Base-by-base conservation (phyloP, 441 rosid species). In the Pelargonium cotyledonis region DNA sequence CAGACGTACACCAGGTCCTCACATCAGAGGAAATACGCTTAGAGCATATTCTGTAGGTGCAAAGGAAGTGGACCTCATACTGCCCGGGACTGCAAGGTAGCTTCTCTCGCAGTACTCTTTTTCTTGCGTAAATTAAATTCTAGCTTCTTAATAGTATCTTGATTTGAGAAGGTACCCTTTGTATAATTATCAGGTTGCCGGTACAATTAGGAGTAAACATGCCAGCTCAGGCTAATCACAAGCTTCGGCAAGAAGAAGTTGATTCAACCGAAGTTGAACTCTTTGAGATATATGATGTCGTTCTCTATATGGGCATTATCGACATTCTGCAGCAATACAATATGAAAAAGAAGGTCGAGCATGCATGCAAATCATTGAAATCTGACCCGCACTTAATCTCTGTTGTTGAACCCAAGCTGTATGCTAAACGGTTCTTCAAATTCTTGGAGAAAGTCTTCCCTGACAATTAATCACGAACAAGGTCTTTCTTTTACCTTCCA, bases 131-230 rank as follows among this genome's bases (percentile, higher is more conserved):
- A n/a, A 53, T 16, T 1, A 10, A 53, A 49, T 31, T 31, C 0
- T 31, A 31, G 35, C 35, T 31, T 31, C 35, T 1, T 31, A 31
- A 31, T 31, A 31, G 35, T 31, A 31, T 31, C 35, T 31, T 31
- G 35, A 31, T 31, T 31, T 31, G 35, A 31, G 35, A 31, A 31
- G 35, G 3, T 31, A 44, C 49, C 26, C 16, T 55, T 55, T 55
- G 18, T 11, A 55, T 16, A 16, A 55, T 51, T 21, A 41, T 51
- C 77, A 95, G 99, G 86, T 85, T 95, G 69, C 91, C 85, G 63
- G 99, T 95, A 71, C 96, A 95, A 74, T 70, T 95, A 74, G 99
- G 99, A 72, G 99, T 90, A 57, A 90, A 95, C 86, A 95, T 95
- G 99, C 99, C 97, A 0, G 61, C 61, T 18, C 61, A 55, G 61